phyloP scores from a whole-genome alignment of 225 moss, liverwort and hornwort genomes.

The Sphagnum contortum region DNA sequence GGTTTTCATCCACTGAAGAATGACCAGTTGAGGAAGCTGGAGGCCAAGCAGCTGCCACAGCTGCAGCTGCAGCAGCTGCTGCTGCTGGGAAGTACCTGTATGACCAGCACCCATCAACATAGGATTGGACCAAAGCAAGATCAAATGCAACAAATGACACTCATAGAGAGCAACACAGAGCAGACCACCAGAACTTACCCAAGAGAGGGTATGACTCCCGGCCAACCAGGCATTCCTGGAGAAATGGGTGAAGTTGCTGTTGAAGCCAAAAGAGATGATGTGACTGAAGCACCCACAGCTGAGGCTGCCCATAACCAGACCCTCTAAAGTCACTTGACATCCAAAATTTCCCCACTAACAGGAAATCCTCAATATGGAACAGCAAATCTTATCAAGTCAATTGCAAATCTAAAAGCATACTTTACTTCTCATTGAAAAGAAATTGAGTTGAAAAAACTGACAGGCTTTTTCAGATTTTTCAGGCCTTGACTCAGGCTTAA shows the following conservation, averaged over 20 bases:
- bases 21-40: slow-evolving; percentile 3
- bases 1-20: slow-evolving; percentile 37
- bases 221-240: slow-evolving; percentile 62
- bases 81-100: slow-evolving; percentile 35
- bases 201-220: slow-evolving; percentile 29
- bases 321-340: too few relatives aligned
- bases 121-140: too few relatives aligned
- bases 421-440: background rate
- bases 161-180: too few relatives aligned
- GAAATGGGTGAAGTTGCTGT: slow-evolving; percentile 46
- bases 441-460: slow-evolving; percentile 7
- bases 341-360: too few relatives aligned
- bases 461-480: slow-evolving; percentile 61
- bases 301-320: slow-evolving; percentile 13
- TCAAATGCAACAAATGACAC: too few relatives aligned
- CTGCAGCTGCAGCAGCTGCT: slow-evolving; percentile 22
- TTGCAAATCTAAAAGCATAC: too few relatives aligned
- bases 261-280: slow-evolving; percentile 30
- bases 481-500: slow-evolving; percentile 39
- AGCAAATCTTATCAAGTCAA: too few relatives aligned
- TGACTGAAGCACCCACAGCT: slow-evolving; percentile 13
- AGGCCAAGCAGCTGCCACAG: slow-evolving; percentile 22
- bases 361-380: too few relatives aligned
- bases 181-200: background rate
- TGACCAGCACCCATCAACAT: background rate